Evolutionary conservation across 148 eudicot species (phyloP), one percentile per base, ranked within the genome.

Genomic region (Camellia sinensis): DNA sequence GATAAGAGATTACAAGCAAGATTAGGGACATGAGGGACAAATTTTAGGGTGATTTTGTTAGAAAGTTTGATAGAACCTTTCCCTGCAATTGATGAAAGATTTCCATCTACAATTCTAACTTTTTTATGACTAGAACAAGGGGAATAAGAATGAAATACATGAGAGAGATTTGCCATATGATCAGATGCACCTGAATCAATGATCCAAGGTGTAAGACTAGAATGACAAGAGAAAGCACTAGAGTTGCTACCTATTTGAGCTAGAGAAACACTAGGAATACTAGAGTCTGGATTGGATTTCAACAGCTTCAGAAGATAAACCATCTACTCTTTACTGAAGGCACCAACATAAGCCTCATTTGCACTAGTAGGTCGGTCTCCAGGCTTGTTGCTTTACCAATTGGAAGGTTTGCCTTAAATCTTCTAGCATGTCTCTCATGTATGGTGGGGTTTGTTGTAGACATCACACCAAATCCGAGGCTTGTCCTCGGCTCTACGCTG

Each of bases 261-360:
- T 3, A 77, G 56, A 64, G 79, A 77, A 77, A 11, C 53, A 62
- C n/a, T 77, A 77, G 79, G 71, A 77, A n/a, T 77, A 77, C 79
- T 12, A 1, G 54, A 17, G 5, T 5, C 4, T 6, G 40, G 22
- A 45, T 64, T 63, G 65, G 69, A 77, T 5, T 46, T 77, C 64
- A 77, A 71, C 40, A 61, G 69, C 40, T 77, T 50, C 7, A 44
- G 71, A 77, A 77, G 70, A 13, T 62, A 41, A 43, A 63, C 59
- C n/a, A 62, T 64, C 41, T 62, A 44, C 79, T 77, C 71, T n/a
- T 77, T 72, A n/a, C 46, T 22, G 8, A 74, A 74, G 0, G 60
- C 40, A 53, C 41, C 0, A 41, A 6, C 12, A 29, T 73, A 37
- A 18, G 40, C 59, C 10, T 4, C 45, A 73, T 73, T 52, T 18